Evolutionary conservation across 345 rosid species (phyloP).

Genomic region (Gossypium raimondii): DNA sequence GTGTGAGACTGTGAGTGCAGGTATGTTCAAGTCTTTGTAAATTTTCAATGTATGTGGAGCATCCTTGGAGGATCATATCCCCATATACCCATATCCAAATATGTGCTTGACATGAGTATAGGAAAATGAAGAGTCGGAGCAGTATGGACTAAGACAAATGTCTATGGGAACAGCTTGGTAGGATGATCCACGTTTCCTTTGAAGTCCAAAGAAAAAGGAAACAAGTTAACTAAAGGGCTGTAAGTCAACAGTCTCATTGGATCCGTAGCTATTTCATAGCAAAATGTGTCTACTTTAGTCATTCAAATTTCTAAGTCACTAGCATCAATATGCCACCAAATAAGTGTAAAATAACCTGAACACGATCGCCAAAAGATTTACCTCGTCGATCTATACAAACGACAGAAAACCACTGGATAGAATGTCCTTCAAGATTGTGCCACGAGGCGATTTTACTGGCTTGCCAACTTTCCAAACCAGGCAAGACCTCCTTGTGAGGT

Average conservation of each 20-base stretch:
- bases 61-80: background rate
- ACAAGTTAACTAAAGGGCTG: background rate
- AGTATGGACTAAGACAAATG: background rate
- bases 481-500: conserved; percentile 71
- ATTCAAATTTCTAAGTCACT: background rate
- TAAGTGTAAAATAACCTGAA: background rate
- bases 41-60: background rate
- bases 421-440: conserved; percentile 91
- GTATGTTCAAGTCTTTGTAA: background rate
- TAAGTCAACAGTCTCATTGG: background rate
- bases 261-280: background rate
- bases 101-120: background rate
- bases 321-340: background rate
- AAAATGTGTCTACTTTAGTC: background rate
- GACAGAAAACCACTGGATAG: conserved; percentile 85
- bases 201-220: background rate
- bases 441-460: conserved; percentile 76
- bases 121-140: background rate
- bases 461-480: conserved; percentile 85
- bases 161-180: background rate
- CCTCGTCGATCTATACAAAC: conserved; percentile 88
- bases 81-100: background rate
- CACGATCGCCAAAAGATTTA: conserved; percentile 23
- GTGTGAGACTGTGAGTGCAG: background rate
- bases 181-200: background rate